Base-by-base conservation (phyloP, 495 filamentous ascomycete species). In the Annulohypoxylon maeteangense region DNA sequence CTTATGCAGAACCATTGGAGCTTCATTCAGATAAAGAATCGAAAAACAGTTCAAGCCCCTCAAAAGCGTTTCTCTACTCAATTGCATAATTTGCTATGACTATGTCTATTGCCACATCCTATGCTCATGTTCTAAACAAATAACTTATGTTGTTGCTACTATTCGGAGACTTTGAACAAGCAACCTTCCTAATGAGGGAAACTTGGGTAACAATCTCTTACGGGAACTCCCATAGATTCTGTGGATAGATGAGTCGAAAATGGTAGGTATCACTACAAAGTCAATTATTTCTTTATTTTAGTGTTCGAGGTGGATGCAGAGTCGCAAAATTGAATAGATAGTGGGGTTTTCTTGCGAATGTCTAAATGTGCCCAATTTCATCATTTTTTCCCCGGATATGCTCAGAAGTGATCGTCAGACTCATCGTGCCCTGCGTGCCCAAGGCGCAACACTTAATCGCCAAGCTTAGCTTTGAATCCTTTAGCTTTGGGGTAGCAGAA, bases 11-110 rank as follows among this genome's bases (percentile, higher is more conserved):
- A 38, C 54, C 57, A 38, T 47, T n/a, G 63, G 71, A 71, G 67
- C 45, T 74, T 74, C 57, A 59, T 68, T 70, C 62, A 59, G 57
- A 57, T 56, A 69, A 69, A 68, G 66, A 72, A 75, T 65, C 53
- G 56, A 69, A 76, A 59, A 62, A 74, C 73, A 72, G 72, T 76
- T 76, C 74, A 74, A 74, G 71, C 70, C 75, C 75, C 75, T 78
- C 75, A 65, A 18, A 57, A 61, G n/a, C 40, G 7, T 36, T 18
- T 34, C 36, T 38, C 50, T 47, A 23, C 62, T 40, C 14, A 54
- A 53, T 65, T 62, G 55, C 44, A 62, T 53, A 53, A 53, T 50
- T 56, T 51, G 47, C 71, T 55, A 55, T 60, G 53, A 27, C n/a
- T 7, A 44, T 60, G 53, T 27, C 40, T 44, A 18, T 44, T 18